Percentiles rank a stretch among this genome's conserved stretches.
These are phyloP conservation scores for Pyrenula massariospora DNA, from an alignment of 495 filamentous ascomycete species.

Conservation along the genomic window DNA sequence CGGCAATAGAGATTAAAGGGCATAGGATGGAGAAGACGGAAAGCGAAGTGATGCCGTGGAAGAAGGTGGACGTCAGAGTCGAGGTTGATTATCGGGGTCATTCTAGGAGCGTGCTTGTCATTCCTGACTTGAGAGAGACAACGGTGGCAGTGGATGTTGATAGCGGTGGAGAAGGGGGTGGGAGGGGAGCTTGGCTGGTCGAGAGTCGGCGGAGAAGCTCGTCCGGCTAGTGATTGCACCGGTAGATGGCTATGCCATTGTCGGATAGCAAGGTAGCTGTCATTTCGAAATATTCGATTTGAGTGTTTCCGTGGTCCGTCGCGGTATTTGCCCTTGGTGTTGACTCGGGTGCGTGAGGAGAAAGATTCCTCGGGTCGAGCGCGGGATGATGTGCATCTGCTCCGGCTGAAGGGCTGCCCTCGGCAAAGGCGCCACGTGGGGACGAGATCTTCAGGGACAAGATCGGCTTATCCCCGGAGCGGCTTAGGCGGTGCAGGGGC, in stretches of 20 bases:
- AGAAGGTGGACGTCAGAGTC: constrained; percentile 37
- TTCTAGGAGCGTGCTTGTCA: constrained; percentile 63
- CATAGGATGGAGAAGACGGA: constrained; percentile 21
- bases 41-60: constrained; percentile 9
- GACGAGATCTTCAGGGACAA: background rate
- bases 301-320: too few species aligned
- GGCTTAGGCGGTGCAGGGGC: background rate
- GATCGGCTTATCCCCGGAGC: background rate
- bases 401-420: too few species aligned
- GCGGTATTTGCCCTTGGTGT: background rate
- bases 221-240: background rate
- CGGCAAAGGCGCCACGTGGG: background rate
- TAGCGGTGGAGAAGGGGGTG: constrained; percentile 46
- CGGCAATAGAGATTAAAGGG: constrained; percentile 63
- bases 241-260: too few species aligned
- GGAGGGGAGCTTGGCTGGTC: background rate
- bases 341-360: too few species aligned
- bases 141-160: constrained; percentile 48
- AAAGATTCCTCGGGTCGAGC: background rate
- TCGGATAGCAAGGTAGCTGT: too few species aligned
- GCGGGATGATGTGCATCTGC: background rate
- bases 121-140: constrained; percentile 61
- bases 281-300: too few species aligned
- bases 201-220: background rate
- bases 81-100: constrained; percentile 73